Evolutionary conservation across 2,329 filamentous ascomycete species (phyloP).

Genomic region (Intubia oerlemansii): DNA sequence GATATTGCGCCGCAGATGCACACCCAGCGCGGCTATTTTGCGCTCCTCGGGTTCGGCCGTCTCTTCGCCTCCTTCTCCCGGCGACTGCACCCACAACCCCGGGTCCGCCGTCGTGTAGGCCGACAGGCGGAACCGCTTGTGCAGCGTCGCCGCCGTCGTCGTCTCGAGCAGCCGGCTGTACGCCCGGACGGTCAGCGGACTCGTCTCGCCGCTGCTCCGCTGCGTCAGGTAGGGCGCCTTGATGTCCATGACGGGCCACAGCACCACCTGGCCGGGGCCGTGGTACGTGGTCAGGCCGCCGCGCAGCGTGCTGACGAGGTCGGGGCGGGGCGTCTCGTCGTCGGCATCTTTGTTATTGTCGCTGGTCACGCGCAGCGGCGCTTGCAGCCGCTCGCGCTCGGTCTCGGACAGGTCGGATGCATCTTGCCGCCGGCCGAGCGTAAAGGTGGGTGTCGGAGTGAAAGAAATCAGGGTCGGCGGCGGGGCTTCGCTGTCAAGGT

Average conservation of each 20-base stretch:
- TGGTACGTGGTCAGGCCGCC: constrained; percentile 92
- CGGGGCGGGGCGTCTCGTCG: too few relatives aligned
- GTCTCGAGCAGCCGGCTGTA: constrained; percentile 67
- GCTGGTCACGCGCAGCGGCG: constrained; percentile 16
- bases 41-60: constrained; percentile 15
- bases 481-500: constrained; percentile 18
- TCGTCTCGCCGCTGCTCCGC: too few relatives aligned
- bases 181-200: constrained; percentile 44
- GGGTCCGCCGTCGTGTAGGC: constrained; percentile 52
- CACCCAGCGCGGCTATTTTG: constrained; percentile 81
- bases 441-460: constrained; percentile 66
- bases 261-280: constrained; percentile 75
- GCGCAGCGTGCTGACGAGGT: constrained; percentile 51
- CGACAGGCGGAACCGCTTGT: constrained; percentile 30
- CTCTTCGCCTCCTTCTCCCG: background rate
- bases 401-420: constrained; percentile 19
- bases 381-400: constrained; percentile 23
- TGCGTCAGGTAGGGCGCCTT: constrained; percentile 18
- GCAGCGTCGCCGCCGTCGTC: constrained; percentile 46
- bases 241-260: constrained; percentile 84
- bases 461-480: constrained; percentile 62
- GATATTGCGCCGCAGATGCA: constrained; percentile 72
- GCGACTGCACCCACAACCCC: constrained; percentile 51
- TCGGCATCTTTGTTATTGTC: too few relatives aligned
- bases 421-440: constrained; percentile 64